A percentile compares a stretch with the other conserved stretches of the same genome.
phyloP scores from a whole-genome alignment of 352 stramenopile genomes.

The Pythium guiyangense region DNA sequence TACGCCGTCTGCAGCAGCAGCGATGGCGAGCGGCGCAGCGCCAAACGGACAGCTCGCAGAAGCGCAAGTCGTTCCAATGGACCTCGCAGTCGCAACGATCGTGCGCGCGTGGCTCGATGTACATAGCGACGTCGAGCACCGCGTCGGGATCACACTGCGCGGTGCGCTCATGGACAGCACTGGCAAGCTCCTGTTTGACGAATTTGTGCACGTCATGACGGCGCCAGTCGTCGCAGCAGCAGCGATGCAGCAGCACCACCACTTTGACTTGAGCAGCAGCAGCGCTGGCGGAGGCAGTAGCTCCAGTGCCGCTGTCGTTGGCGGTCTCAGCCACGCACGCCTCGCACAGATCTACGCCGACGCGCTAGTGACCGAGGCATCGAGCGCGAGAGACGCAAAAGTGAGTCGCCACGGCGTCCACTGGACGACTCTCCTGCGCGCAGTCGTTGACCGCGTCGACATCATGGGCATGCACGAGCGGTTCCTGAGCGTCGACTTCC shows the following conservation, averaged over 20 bases:
- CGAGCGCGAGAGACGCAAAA: neutral
- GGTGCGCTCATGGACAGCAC: slow-evolving; percentile 10
- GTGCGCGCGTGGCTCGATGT: slow-evolving; percentile 28
- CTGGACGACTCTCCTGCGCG: slow-evolving; percentile 23
- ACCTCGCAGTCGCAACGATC: slow-evolving; percentile 26
- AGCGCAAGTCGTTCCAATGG: slow-evolving; percentile 22
- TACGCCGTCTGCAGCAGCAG: neutral
- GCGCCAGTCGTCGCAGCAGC: neutral
- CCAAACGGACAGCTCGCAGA: slow-evolving; percentile 31
- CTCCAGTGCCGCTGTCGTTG: no score
- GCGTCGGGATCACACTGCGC: slow-evolving; percentile 22
- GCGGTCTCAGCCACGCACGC: slow-evolving; percentile 10
- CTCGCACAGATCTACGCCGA: slow-evolving; percentile 29
- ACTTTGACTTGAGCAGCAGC: slow-evolving; percentile 4
- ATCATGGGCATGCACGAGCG: slow-evolving; percentile 25
- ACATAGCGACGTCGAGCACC: slow-evolving; percentile 17
- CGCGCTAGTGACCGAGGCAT: neutral
- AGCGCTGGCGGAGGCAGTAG: no score
- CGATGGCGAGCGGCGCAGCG: neutral
- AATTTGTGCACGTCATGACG: slow-evolving; percentile 35
- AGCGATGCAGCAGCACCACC: neutral
- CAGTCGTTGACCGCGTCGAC: slow-evolving; percentile 27
- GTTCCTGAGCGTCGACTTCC: slow-evolving; percentile 26
- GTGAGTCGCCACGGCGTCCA: neutral
- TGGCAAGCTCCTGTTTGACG: slow-evolving; percentile 25